Evolutionary conservation across 2,329 filamentous ascomycete genomes (phyloP).

Genomic region (Trichoderma citrinoviride): DNA sequence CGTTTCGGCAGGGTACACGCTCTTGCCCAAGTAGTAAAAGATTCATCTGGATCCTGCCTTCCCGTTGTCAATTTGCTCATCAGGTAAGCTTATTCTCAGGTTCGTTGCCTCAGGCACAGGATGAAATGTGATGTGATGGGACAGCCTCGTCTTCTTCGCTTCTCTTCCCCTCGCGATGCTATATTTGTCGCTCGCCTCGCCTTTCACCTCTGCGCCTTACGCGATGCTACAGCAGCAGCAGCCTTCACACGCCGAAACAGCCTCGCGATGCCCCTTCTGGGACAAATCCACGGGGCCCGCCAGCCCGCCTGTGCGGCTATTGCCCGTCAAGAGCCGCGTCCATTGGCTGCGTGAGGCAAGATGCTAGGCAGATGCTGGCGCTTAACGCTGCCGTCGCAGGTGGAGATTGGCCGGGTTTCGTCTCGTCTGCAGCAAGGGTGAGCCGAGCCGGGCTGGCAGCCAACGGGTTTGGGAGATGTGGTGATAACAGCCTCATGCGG

Average conservation of each 20-base stretch:
- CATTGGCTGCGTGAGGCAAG: background rate
- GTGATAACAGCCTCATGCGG: background rate
- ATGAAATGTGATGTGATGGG: too few species aligned
- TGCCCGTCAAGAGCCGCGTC: background rate
- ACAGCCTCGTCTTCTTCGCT: too few species aligned
- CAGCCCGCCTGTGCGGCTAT: background rate
- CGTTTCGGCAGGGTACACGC: too few species aligned
- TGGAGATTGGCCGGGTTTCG: slow-evolving; percentile 5
- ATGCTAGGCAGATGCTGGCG: background rate
- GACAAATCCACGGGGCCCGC: background rate
- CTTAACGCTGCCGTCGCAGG: background rate
- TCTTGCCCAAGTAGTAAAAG: too few species aligned
- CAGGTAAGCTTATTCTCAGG: too few species aligned
- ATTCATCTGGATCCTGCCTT: too few species aligned
- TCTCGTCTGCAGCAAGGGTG: background rate
- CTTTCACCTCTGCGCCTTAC: too few species aligned
- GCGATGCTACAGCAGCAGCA: too few species aligned
- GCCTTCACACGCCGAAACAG: background rate
- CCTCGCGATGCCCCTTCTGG: background rate
- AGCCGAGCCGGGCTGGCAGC: background rate
- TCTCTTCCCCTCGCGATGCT: too few species aligned
- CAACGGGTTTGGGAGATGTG: background rate
- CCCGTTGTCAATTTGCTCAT: too few species aligned
- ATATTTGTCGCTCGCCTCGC: too few species aligned
- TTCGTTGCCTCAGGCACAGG: too few species aligned